A percentile compares a stretch with the other conserved stretches of the same genome.
Conservation (phyloP, 768 basidiomycete species). For the Boletus rex-veris region DNA sequence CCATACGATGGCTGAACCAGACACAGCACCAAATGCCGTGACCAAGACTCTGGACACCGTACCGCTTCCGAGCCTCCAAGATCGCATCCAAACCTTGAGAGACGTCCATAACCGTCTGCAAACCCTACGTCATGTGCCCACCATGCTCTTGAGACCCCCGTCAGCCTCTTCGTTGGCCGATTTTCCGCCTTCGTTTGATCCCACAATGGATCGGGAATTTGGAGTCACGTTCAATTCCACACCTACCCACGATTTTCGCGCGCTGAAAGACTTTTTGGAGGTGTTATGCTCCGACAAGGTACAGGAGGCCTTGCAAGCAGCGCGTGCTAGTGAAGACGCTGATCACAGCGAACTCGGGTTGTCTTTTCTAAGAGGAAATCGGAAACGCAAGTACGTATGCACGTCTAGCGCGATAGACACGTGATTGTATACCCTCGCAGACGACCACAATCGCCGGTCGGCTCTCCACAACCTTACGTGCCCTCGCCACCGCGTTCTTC, state of each 20-base stretch:
- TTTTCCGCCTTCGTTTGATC: conserved; percentile 29
- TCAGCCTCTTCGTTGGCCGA: conserved; percentile 19
- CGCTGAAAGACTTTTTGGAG: conserved; percentile 47
- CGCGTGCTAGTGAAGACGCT: conserved; percentile 49
- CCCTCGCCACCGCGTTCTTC: conserved; percentile 36
- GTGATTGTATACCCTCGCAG: conserved; percentile 26
- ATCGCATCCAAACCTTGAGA: conserved; percentile 45
- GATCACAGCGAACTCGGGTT: conserved; percentile 50
- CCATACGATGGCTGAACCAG: conserved; percentile 3
- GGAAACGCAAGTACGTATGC: conserved; percentile 54
- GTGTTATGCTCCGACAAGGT: conserved; percentile 46
- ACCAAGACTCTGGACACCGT: conserved; percentile 2
- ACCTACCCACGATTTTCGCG: conserved; percentile 41
- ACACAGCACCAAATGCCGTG: neutral
- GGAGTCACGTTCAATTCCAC: conserved; percentile 26
- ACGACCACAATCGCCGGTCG: conserved; percentile 49
- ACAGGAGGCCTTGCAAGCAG: conserved; percentile 56
- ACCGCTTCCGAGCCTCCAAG: conserved; percentile 32
- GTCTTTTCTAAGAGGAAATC: conserved; percentile 44
- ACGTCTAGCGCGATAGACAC: neutral
- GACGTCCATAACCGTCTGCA: conserved; percentile 46
- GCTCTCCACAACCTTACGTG: conserved; percentile 58
- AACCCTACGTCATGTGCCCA: conserved; percentile 44
- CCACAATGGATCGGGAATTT: conserved; percentile 28
- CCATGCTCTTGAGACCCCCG: conserved; percentile 41